Percentiles rank a stretch among this genome's conserved stretches.
Evolutionary conservation across 352 stramenopile genomes (phyloP).

Genomic region (Pythium oligandrum): DNA sequence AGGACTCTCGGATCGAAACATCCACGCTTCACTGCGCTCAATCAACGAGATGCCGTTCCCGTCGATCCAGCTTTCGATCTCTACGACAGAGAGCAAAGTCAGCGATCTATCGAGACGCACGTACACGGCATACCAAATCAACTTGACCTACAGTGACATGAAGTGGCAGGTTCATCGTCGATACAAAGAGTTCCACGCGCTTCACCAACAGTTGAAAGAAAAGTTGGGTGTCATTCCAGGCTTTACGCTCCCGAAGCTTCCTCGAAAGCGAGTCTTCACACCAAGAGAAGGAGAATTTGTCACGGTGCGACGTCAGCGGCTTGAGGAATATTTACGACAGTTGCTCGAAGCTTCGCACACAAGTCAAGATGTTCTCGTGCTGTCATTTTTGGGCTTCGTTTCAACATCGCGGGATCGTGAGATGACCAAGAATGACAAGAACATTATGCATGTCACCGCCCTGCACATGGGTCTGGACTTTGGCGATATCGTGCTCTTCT

Average conservation of each 20-base stretch:
- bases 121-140: conserved; percentile 70
- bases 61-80: conserved; percentile 52
- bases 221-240: conserved; percentile 31
- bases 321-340: conserved; percentile 62
- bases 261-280: conserved; percentile 65
- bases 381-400: conserved; percentile 76
- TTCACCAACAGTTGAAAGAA: conserved; percentile 65
- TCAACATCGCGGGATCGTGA: conserved; percentile 61
- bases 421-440: conserved; percentile 50
- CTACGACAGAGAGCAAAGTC: conserved; percentile 66
- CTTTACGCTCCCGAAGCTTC: conserved; percentile 34
- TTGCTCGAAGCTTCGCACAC: conserved; percentile 41
- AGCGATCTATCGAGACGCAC: conserved; percentile 70
- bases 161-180: conserved; percentile 62
- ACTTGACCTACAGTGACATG: conserved; percentile 65
- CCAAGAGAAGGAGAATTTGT: conserved; percentile 62
- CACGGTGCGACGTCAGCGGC: conserved; percentile 44
- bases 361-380: conserved; percentile 54
- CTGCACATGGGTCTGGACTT: conserved; percentile 63
- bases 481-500: conserved; percentile 82
- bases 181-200: conserved; percentile 56
- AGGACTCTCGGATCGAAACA: too few species aligned
- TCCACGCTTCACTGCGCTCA: too few species aligned
- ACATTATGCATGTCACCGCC: conserved; percentile 68
- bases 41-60: conserved; percentile 44